Percentiles rank a stretch among this genome's conserved stretches.
These are phyloP conservation scores for Vaccinium corymbosum DNA, from an alignment of 148 eudicot species.

Conservation along the genomic window DNA sequence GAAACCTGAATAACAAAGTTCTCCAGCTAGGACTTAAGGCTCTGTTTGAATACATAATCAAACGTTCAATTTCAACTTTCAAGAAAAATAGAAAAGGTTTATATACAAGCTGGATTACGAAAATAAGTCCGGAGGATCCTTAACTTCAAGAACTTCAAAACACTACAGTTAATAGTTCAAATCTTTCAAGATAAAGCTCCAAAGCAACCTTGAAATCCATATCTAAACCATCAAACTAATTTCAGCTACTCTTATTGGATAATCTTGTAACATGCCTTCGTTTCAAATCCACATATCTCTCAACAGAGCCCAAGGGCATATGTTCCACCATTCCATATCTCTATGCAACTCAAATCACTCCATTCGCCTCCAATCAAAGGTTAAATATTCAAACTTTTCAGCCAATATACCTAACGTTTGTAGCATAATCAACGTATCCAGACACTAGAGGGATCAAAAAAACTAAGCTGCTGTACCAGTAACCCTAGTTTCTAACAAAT, in stretches of 20 bases:
- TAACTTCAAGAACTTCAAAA: neutral
- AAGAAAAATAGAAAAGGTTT: neutral
- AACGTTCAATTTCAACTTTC: neutral
- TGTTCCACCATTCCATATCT: neutral
- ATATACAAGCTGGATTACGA: neutral
- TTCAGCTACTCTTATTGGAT: neutral
- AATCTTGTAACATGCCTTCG: neutral
- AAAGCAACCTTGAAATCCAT: conserved; percentile 1
- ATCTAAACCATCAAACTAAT: neutral
- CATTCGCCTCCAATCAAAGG: neutral
- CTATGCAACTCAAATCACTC: neutral
- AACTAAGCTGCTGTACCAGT: neutral
- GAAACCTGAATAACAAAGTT: neutral
- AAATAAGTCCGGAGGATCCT: neutral
- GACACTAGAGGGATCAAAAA: neutral
- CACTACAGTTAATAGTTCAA: neutral
- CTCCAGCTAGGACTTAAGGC: neutral
- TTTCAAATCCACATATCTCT: neutral
- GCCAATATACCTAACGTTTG: neutral
- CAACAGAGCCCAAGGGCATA: neutral
- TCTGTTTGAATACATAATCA: neutral
- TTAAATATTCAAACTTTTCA: neutral
- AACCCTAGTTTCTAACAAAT: neutral
- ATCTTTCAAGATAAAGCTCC: neutral
- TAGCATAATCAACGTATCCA: neutral